phyloP scores from a whole-genome alignment of 2,329 filamentous ascomycete species.

The Botrytis deweyae region DNA sequence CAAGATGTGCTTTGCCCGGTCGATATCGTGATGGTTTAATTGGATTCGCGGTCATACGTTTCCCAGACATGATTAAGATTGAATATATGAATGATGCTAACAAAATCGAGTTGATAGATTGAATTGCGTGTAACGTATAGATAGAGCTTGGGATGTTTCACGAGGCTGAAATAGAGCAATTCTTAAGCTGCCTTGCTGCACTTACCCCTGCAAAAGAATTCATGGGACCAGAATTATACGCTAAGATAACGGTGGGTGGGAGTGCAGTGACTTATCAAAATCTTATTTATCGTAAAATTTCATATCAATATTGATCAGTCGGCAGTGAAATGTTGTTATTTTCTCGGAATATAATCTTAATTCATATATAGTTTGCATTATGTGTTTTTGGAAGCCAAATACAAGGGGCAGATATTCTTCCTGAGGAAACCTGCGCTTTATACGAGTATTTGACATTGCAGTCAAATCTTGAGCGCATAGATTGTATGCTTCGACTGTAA shows the following conservation, averaged over 20 bases:
- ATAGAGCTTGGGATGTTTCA: slow-evolving; percentile 15
- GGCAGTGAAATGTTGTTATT: background rate
- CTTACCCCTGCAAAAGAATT: background rate
- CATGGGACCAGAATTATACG: background rate
- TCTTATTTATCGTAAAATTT: background rate
- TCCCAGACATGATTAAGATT: slow-evolving; percentile 57
- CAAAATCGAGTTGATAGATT: background rate
- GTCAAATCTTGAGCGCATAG: background rate
- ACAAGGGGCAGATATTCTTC: background rate
- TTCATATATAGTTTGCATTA: background rate
- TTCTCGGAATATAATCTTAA: background rate
- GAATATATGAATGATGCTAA: background rate
- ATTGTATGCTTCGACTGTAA: background rate
- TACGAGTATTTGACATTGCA: background rate
- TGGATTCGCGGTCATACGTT: slow-evolving; percentile 93
- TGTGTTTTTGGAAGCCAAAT: background rate
- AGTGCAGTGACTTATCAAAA: background rate
- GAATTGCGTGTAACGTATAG: background rate
- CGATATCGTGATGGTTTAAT: slow-evolving; percentile 77
- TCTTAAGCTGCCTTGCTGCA: slow-evolving; percentile 12
- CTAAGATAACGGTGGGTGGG: background rate
- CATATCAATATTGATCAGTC: background rate
- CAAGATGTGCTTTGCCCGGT: slow-evolving; percentile 72
- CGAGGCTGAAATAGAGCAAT: slow-evolving; percentile 30
- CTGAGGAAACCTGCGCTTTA: background rate